Conservation (phyloP, 768 basidiomycete genomes). For the Mycena vulgaris region DNA sequence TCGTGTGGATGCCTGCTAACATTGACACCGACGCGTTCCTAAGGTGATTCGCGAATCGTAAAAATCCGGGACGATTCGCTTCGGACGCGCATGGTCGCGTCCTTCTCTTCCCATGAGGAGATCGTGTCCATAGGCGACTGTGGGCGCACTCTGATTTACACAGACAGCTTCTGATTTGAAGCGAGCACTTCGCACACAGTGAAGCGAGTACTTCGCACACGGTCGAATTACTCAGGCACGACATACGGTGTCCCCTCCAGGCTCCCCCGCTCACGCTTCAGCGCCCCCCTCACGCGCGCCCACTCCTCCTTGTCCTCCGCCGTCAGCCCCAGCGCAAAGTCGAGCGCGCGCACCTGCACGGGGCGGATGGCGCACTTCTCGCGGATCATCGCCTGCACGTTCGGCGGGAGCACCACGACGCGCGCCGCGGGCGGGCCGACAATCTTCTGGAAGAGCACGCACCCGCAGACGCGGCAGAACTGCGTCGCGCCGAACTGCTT, state of each 20-base stretch:
- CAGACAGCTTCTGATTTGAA: too few relatives aligned
- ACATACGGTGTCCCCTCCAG: conserved; percentile 30
- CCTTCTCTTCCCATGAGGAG: too few relatives aligned
- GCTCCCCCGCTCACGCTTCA: conserved; percentile 29
- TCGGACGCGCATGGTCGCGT: too few relatives aligned
- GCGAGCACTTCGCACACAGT: too few relatives aligned
- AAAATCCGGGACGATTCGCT: too few relatives aligned
- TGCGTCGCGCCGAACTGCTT: conserved; percentile 27
- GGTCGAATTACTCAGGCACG: conserved; percentile 35
- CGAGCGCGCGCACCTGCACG: conserved; percentile 38
- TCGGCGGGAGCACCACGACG: conserved; percentile 25
- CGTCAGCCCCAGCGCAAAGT: conserved; percentile 33
- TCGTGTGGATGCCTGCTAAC: too few relatives aligned
- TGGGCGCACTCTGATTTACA: too few relatives aligned
- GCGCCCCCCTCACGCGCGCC: conserved; percentile 18
- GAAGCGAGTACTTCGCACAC: too few relatives aligned
- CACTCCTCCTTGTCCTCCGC: conserved; percentile 34
- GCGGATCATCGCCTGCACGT: conserved; percentile 32
- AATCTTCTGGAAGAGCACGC: conserved; percentile 28
- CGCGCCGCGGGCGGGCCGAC: conserved; percentile 35
- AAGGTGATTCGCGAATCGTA: too few relatives aligned
- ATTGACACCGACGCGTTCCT: too few relatives aligned
- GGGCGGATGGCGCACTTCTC: conserved; percentile 26
- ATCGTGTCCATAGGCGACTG: too few relatives aligned
- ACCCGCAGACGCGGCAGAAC: conserved; percentile 37